phyloP scores from a whole-genome alignment of 2,329 filamentous ascomycete species.

The Alternaria dauci region DNA sequence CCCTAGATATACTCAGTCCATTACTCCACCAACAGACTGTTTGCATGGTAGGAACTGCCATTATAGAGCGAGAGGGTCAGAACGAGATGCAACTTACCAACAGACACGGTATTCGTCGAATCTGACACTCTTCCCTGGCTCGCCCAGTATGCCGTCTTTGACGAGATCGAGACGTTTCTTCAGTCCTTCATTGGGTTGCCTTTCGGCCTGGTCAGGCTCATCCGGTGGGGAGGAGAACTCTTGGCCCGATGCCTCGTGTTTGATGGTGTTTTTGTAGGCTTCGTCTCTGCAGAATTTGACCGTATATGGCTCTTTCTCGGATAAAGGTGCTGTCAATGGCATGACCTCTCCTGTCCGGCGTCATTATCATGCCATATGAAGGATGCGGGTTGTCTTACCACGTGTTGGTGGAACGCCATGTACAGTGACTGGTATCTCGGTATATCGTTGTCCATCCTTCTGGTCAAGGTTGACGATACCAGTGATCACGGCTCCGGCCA shows the following conservation, averaged over 20 bases:
- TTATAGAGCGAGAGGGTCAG: too few species aligned
- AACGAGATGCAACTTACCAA: not conserved
- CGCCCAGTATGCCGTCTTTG: not conserved
- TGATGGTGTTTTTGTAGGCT: not conserved
- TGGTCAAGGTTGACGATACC: not conserved
- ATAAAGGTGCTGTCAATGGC: not conserved
- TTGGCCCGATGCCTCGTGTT: not conserved
- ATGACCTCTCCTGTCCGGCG: too few species aligned
- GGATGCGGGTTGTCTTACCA: not conserved
- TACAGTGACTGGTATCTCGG: not conserved
- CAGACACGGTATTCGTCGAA: not conserved
- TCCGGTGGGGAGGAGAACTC: not conserved
- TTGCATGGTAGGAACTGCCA: too few species aligned
- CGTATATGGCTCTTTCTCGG: not conserved
- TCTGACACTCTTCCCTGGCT: not conserved
- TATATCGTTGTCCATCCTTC: not conserved
- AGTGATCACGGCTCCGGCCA: not conserved
- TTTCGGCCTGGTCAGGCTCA: not conserved
- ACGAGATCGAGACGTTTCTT: not conserved
- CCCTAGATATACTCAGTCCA: too few species aligned
- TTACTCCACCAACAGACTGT: too few species aligned
- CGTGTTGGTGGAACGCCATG: not conserved
- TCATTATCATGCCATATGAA: too few species aligned
- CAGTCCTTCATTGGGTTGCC: not conserved
- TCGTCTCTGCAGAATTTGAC: not conserved